Percentiles rank a stretch among this genome's conserved stretches.
phyloP scores from a whole-genome alignment of 2,329 filamentous ascomycete species.

The Bipolaris zeicola region DNA sequence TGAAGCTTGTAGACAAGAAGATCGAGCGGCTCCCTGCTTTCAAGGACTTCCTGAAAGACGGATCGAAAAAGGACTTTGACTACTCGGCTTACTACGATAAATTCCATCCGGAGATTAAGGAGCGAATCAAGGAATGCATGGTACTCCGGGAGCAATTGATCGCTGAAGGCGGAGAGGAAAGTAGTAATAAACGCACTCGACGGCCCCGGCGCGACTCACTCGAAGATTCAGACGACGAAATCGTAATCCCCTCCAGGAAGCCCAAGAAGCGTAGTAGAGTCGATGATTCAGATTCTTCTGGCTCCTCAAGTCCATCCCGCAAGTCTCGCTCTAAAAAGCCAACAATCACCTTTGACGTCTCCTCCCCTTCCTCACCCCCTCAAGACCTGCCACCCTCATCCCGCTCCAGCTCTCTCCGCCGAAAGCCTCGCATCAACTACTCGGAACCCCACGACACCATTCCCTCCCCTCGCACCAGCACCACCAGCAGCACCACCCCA shows the following conservation, averaged over 20 bases:
- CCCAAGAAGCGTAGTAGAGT: not conserved
- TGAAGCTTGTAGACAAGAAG: conserved; percentile 27
- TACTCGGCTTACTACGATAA: conserved; percentile 20
- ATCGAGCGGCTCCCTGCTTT: conserved; percentile 13
- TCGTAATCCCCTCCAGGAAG: not conserved
- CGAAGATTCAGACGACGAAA: conserved; percentile 1
- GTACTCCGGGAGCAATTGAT: conserved; percentile 6
- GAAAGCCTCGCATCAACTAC: conserved; percentile 23
- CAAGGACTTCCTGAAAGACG: conserved; percentile 7
- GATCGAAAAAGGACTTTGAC: conserved; percentile 12
- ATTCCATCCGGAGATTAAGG: conserved; percentile 19
- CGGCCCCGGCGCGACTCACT: not conserved
- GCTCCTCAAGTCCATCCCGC: not conserved
- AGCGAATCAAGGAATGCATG: conserved; percentile 14
- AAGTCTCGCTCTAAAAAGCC: not conserved
- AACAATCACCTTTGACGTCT: not conserved
- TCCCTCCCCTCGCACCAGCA: not conserved
- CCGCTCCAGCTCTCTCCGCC: conserved; percentile 12
- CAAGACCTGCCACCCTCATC: not conserved
- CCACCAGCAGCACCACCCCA: not conserved
- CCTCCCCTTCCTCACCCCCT: no score
- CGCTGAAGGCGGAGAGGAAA: conserved; percentile 3
- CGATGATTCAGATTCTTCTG: conserved; percentile 2
- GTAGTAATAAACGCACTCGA: not conserved
- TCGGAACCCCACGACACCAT: not conserved